These are phyloP conservation scores for Picochlorum sp. DNA, from an alignment of 139 green algal genomes.

Conservation along the genomic window DNA sequence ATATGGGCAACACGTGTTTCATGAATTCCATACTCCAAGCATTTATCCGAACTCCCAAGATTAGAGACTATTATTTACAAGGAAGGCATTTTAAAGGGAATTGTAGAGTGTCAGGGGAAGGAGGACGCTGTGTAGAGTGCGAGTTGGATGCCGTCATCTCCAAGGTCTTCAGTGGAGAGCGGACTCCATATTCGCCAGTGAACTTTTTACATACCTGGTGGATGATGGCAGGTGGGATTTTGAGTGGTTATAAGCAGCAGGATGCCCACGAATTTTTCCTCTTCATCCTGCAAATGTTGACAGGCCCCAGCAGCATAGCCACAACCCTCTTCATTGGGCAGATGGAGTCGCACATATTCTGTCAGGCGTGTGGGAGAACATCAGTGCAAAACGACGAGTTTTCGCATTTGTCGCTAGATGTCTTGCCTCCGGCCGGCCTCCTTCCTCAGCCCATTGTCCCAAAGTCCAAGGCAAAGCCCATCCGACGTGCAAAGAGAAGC, in stretches of 20 bases:
- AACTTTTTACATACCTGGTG: conserved; percentile 74
- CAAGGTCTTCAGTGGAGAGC: conserved; percentile 44
- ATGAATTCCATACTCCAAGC: conserved; percentile 91
- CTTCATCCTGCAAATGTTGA: conserved; percentile 41
- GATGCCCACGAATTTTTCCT: conserved; percentile 95
- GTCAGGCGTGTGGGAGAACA: conserved; percentile 60
- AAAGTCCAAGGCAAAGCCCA: conserved; percentile 3
- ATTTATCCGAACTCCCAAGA: conserved; percentile 67
- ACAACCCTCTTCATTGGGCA: conserved; percentile 61
- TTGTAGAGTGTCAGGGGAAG: conserved; percentile 23
- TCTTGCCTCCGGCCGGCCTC: conserved; percentile 20
- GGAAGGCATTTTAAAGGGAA: conserved; percentile 42
- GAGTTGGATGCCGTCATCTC: conserved; percentile 52
- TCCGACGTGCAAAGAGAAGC: background rate
- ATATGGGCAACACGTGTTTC: conserved; percentile 96
- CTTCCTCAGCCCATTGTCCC: conserved; percentile 11
- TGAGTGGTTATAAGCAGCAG: conserved; percentile 40
- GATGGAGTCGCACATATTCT: conserved; percentile 77
- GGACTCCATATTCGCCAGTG: conserved; percentile 44
- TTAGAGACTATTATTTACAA: conserved; percentile 65
- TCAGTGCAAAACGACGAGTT: conserved; percentile 73
- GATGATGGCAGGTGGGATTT: conserved; percentile 37
- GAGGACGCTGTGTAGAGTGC: conserved; percentile 32
- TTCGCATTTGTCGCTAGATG: conserved; percentile 75
- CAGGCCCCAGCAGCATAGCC: conserved; percentile 14